phyloP scores from a whole-genome alignment of 257 asterid genomes.

The Nicotiana paniculata region DNA sequence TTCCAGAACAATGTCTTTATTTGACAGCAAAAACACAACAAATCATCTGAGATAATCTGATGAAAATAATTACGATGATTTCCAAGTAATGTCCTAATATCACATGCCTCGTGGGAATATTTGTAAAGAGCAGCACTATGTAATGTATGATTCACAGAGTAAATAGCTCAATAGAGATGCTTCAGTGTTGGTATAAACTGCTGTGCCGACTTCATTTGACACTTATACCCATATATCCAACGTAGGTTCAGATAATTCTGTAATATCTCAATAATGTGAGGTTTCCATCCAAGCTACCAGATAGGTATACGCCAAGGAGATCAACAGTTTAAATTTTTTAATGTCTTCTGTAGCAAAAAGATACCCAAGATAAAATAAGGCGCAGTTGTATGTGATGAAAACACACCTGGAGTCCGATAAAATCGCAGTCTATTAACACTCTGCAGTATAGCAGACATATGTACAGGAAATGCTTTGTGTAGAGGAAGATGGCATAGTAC shows the following conservation, averaged over 20 bases:
- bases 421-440: conserved; percentile 85
- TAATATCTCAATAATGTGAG: not conserved
- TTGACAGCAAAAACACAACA: conserved; percentile 5
- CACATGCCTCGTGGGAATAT: not conserved
- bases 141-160: not conserved
- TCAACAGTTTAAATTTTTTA: not conserved
- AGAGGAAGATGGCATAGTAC: conserved; percentile 84
- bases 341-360: not conserved
- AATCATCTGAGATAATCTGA: not conserved
- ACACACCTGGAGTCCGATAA: conserved; percentile 88
- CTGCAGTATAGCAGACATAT: conserved; percentile 92
- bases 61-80: not conserved
- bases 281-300: not conserved
- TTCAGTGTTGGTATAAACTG: not conserved
- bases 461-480: conserved; percentile 76
- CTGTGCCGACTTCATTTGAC: not conserved
- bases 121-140: not conserved
- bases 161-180: not conserved
- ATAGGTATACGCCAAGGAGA: not conserved
- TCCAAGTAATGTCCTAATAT: not conserved
- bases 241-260: not conserved
- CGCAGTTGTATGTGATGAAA: conserved; percentile 21
- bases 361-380: not conserved
- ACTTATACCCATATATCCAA: not conserved
- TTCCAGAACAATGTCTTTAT: not conserved